Evolutionary conservation across 768 basidiomycete genomes (phyloP), one percentile per base, ranked within the genome.

Genomic region (Hygrocybe coccinea): DNA sequence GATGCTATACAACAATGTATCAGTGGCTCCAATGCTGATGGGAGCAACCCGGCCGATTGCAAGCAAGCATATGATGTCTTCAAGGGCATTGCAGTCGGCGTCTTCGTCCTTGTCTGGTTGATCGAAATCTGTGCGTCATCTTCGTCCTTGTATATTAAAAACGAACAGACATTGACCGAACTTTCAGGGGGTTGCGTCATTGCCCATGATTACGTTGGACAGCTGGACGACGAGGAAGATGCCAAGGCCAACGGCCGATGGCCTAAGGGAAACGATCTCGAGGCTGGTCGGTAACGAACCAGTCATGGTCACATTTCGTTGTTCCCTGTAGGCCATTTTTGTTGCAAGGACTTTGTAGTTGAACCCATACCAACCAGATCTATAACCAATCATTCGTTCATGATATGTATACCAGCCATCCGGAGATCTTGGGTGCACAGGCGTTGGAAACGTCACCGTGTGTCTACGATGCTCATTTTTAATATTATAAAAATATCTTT

Each of bases 81-180:
- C 60, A 78, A 77, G 59, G 73, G 70, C 38, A 69, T 79, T 44
- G 68, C 75, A 56, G 66, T 79, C 56, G 67, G 64, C 22, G 57
- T 76, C 33, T 78, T 78, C 64, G 66, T 79, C 50, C 51, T 76
- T 56, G 69, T 74, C 38, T 80, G 76, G 76, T 59, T 79, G 57
- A 67, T 81, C 59, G 76, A 78, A 61, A 74, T 75, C 55, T 80
- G 79, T 79, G 55, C 57, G 78, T 72, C 36, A 7, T 21, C 21
- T 5, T 46, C 43, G 12, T 52, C 22, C 41, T 46, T 43, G 8
- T 11, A 4, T 38, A 22, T 21, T 34, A 15, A n/a, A 21, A 37
- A 15, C 15, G n/a, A 38, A 37, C 45, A 33, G 9, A 33, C 24
- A 46, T 24, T 15, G 43, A 49, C n/a, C 59, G 52, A 50, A 41